Conservation (phyloP, 495 filamentous ascomycete genomes). For the Neurospora sp. region DNA sequence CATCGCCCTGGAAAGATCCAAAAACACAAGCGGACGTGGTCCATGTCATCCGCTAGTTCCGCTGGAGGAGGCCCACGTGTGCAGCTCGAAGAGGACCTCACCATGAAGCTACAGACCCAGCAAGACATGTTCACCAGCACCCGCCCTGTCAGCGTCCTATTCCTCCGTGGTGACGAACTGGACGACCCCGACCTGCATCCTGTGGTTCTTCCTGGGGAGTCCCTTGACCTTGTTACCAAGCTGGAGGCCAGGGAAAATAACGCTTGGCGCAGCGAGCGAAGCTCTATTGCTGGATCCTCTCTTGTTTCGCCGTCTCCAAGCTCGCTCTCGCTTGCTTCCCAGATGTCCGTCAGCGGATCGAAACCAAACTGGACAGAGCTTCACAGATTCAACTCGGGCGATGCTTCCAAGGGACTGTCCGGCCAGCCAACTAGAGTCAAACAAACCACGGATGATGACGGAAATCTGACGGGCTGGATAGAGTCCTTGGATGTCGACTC, state of each 20-base stretch:
- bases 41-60: conserved; percentile 80
- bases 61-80: conserved; percentile 45
- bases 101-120: conserved; percentile 69
- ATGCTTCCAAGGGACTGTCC: conserved; percentile 30
- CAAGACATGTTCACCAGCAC: conserved; percentile 97
- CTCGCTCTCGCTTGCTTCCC: conserved; percentile 48
- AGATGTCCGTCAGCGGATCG: conserved; percentile 25
- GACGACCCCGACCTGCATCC: conserved; percentile 89
- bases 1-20: conserved; percentile 62
- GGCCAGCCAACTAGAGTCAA: conserved; percentile 41
- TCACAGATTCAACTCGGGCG: conserved; percentile 22
- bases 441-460: conserved; percentile 35
- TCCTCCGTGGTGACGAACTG: conserved; percentile 67
- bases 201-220: conserved; percentile 62
- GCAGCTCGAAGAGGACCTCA: conserved; percentile 78
- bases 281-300: conserved; percentile 45
- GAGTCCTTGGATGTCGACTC: conserved; percentile 86
- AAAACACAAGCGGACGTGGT: conserved; percentile 94
- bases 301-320: conserved; percentile 65
- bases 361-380: conserved; percentile 43
- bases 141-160: conserved; percentile 71
- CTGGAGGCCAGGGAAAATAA: conserved; percentile 45
- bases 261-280: conserved; percentile 47
- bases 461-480: conserved; percentile 66
- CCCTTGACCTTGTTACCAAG: conserved; percentile 42